These are phyloP conservation scores for Amylocarpus encephaloides DNA, from an alignment of 2,329 filamentous ascomycete species.

Conservation along the genomic window DNA sequence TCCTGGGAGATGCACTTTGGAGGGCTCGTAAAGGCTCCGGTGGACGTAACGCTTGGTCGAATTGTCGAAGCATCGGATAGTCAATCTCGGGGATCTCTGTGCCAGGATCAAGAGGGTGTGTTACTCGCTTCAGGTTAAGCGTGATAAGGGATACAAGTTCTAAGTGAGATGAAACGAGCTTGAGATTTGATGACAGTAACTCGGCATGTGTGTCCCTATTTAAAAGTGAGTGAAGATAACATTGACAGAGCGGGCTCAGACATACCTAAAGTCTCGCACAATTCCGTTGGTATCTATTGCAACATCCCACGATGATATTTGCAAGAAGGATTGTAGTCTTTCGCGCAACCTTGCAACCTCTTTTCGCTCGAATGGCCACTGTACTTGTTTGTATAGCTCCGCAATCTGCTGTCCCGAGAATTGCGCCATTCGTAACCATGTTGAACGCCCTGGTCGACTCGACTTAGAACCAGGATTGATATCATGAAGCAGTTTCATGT, in stretches of 20 bases:
- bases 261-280: conserved; percentile 14
- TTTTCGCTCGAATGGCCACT: conserved; percentile 19
- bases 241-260: neutral
- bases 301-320: conserved; percentile 15
- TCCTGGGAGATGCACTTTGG: conserved; percentile 1
- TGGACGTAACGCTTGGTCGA: conserved; percentile 20
- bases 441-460: conserved; percentile 9
- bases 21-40: conserved; percentile 17
- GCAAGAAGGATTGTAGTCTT: conserved; percentile 19
- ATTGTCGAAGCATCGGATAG: conserved; percentile 21
- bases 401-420: conserved; percentile 16
- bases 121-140: conserved; percentile 20
- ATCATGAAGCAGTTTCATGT: conserved; percentile 18
- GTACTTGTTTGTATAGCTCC: conserved; percentile 15
- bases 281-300: conserved; percentile 14
- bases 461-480: conserved; percentile 17
- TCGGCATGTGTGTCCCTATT: conserved; percentile 10
- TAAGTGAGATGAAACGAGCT: conserved; percentile 18
- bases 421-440: conserved; percentile 13
- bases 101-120: conserved; percentile 18
- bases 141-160: conserved; percentile 20
- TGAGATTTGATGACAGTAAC: conserved; percentile 17
- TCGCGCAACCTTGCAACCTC: conserved; percentile 14
- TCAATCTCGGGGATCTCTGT: conserved; percentile 17
- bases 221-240: neutral